Conservation (phyloP, 257 asterid genomes). For the Plantago ovata region DNA sequence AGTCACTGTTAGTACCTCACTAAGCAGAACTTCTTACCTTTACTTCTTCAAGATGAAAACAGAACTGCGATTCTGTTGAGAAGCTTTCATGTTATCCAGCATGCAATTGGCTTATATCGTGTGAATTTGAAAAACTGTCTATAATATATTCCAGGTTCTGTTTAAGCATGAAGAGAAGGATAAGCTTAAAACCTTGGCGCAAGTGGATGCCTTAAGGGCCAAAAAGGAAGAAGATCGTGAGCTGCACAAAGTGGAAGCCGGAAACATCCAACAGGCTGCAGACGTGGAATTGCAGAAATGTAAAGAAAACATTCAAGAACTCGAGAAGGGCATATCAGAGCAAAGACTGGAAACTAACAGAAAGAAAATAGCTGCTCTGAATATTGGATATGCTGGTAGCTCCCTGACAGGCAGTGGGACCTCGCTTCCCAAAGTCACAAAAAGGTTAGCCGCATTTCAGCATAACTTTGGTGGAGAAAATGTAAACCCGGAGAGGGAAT, state of each 20-base stretch:
- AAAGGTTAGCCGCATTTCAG: constrained; percentile 44
- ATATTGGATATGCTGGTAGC: constrained; percentile 30
- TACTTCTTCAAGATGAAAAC: no score
- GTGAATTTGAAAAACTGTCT: not conserved
- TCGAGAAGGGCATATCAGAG: constrained; percentile 37
- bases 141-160: constrained; percentile 38
- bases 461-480: constrained; percentile 32
- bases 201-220: constrained; percentile 24
- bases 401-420: constrained; percentile 10
- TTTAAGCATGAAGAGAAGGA: constrained; percentile 59
- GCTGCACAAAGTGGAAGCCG: constrained; percentile 34
- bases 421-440: constrained; percentile 22
- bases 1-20: not conserved
- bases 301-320: constrained; percentile 34
- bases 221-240: constrained; percentile 36
- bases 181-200: constrained; percentile 21
- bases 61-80: no score
- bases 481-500: constrained; percentile 62
- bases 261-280: constrained; percentile 37
- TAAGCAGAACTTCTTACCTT: no score
- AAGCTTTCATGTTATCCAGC: no score
- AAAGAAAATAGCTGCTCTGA: constrained; percentile 54
- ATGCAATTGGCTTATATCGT: not conserved
- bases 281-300: constrained; percentile 33
- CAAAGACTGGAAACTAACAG: constrained; percentile 42